A percentile compares a stretch with the other conserved stretches of the same genome.
Conservation (phyloP, 2,329 filamentous ascomycete species). For the Macrophomina pseudophaseolina region DNA sequence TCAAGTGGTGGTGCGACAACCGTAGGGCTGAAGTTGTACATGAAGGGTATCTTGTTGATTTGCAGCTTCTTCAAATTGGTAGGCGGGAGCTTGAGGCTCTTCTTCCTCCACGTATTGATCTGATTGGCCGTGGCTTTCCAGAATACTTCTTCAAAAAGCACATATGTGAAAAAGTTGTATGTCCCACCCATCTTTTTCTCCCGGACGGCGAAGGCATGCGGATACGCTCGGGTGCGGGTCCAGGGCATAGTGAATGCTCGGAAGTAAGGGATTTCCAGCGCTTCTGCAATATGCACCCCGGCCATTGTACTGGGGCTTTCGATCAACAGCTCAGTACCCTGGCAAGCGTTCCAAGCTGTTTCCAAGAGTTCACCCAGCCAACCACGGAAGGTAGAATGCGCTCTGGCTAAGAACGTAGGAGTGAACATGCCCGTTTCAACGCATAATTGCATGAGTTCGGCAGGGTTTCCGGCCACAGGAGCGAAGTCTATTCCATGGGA, state of each 20-base stretch:
- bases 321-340: conserved; percentile 87
- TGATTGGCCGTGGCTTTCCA: conserved; percentile 93
- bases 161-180: conserved; percentile 94
- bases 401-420: conserved; percentile 84
- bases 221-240: conserved; percentile 94
- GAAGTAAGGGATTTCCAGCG: conserved; percentile 91
- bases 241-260: conserved; percentile 98
- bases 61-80: conserved; percentile 91
- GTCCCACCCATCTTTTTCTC: conserved; percentile 93
- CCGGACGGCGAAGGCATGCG: conserved; percentile 92
- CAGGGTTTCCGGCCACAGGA: conserved; percentile 86
- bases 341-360: conserved; percentile 82
- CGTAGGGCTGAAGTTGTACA: conserved; percentile 95
- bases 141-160: conserved; percentile 95
- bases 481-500: conserved; percentile 94
- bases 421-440: conserved; percentile 98
- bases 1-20: conserved; percentile 95
- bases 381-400: conserved; percentile 74
- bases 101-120: conserved; percentile 90
- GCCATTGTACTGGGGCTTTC: conserved; percentile 97
- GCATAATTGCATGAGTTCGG: conserved; percentile 92
- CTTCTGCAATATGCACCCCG: conserved; percentile 96
- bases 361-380: conserved; percentile 90
- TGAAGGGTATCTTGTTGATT: conserved; percentile 94
- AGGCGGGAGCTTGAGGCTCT: conserved; percentile 74